Evolutionary conservation across 495 filamentous ascomycete species (phyloP).

Genomic region (Hyaloscypha finlandica): DNA sequence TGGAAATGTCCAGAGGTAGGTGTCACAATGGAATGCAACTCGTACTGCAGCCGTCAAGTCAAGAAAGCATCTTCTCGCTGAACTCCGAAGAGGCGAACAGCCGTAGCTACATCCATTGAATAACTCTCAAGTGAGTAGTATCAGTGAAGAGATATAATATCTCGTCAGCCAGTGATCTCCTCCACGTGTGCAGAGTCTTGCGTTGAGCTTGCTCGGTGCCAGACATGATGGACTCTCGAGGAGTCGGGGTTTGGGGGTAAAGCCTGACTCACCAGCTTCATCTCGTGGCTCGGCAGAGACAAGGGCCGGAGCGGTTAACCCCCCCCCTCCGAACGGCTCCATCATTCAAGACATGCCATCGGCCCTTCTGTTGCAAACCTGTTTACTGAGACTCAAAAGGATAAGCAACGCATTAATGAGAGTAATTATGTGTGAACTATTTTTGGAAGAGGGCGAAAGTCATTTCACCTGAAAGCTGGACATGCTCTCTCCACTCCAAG

Average conservation of each 20-base stretch:
- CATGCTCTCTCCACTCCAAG: neutral
- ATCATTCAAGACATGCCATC: neutral
- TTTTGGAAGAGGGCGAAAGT: neutral
- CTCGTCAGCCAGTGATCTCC: neutral
- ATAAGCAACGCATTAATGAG: neutral
- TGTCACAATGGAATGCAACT: too few relatives aligned
- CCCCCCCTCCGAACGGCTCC: neutral
- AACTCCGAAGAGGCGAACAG: too few relatives aligned
- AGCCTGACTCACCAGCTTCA: neutral
- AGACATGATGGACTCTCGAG: neutral
- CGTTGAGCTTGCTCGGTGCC: neutral
- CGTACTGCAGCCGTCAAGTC: too few relatives aligned
- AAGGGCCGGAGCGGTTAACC: neutral
- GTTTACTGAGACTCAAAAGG: neutral
- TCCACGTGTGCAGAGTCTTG: neutral
- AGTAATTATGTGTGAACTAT: neutral
- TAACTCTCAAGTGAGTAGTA: neutral
- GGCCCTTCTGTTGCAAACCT: neutral
- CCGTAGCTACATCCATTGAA: neutral
- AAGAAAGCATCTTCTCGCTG: too few relatives aligned
- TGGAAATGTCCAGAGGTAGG: too few relatives aligned
- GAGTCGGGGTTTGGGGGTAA: neutral
- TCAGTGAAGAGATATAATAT: too few relatives aligned
- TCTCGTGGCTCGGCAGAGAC: neutral
- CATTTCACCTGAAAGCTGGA: neutral